Evolutionary conservation across 2,329 filamentous ascomycete genomes (phyloP).

Genomic region (Trichoderma polysporum): DNA sequence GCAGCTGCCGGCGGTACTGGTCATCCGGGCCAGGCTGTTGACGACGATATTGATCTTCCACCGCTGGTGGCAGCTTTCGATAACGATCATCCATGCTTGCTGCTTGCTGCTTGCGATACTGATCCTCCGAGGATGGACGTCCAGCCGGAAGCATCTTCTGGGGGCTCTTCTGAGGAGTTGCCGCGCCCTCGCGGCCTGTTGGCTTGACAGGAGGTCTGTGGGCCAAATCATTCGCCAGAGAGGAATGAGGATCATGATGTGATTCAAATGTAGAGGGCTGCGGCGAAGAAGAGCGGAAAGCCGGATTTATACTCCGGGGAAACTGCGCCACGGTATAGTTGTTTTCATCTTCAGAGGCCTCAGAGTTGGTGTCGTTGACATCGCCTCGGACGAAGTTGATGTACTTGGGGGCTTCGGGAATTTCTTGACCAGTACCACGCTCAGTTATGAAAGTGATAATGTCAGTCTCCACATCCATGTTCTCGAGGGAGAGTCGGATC

Average conservation of each 20-base stretch:
- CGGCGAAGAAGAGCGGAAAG: slow-evolving; percentile 92
- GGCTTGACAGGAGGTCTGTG: slow-evolving; percentile 51
- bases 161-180: slow-evolving; percentile 51
- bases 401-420: slow-evolving; percentile 93
- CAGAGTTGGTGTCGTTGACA: slow-evolving; percentile 74
- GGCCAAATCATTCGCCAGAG: slow-evolving; percentile 67
- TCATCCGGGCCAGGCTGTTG: slow-evolving; percentile 16
- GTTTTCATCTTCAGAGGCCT: slow-evolving; percentile 75
- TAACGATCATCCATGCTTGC: slow-evolving; percentile 4
- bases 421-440: slow-evolving; percentile 89
- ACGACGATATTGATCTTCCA: slow-evolving; percentile 24
- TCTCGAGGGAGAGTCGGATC: slow-evolving; percentile 86
- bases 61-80: slow-evolving; percentile 18
- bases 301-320: slow-evolving; percentile 89
- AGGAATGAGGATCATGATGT: slow-evolving; percentile 81
- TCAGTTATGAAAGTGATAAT: slow-evolving; percentile 87
- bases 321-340: slow-evolving; percentile 95
- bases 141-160: slow-evolving; percentile 22
- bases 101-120: slow-evolving; percentile 26
- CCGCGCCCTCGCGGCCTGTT: slow-evolving; percentile 49
- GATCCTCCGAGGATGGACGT: slow-evolving; percentile 25
- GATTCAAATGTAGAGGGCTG: slow-evolving; percentile 92
- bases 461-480: slow-evolving; percentile 96
- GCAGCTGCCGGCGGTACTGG: background rate
- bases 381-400: slow-evolving; percentile 98